Conservation (phyloP, 2,329 filamentous ascomycete species). For the Capronia americana region DNA sequence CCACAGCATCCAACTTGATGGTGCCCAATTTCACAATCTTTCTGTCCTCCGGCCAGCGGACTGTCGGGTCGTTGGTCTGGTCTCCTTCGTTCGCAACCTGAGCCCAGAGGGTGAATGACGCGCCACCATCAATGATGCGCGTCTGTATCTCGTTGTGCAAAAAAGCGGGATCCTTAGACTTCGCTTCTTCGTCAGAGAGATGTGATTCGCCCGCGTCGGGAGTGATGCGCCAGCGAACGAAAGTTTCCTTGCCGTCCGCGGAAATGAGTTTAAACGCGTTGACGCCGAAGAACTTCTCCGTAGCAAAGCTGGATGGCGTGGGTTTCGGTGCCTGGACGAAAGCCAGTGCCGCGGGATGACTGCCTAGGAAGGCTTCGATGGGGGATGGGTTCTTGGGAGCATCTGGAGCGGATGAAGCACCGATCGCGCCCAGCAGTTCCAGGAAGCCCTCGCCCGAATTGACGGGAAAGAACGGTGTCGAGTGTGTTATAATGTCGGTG, state of each 20-base stretch:
- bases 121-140: conserved; percentile 44
- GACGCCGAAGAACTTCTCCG: conserved; percentile 53
- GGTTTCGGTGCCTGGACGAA: conserved; percentile 62
- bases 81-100: conserved; percentile 60
- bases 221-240: conserved; percentile 57
- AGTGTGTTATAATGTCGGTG: conserved; percentile 64
- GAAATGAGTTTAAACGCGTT: conserved; percentile 45
- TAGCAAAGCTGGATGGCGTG: conserved; percentile 56
- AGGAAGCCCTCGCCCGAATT: conserved; percentile 61
- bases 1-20: conserved; percentile 52
- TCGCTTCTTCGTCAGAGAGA: conserved; percentile 49
- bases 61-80: conserved; percentile 55
- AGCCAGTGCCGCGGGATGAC: conserved; percentile 55
- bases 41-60: conserved; percentile 61
- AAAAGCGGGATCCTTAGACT: conserved; percentile 51
- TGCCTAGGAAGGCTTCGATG: conserved; percentile 48
- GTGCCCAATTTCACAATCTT: conserved; percentile 59
- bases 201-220: conserved; percentile 53
- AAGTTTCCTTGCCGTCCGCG: conserved; percentile 54
- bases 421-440: conserved; percentile 54
- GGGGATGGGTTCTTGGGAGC: conserved; percentile 30
- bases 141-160: conserved; percentile 57
- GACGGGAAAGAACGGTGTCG: conserved; percentile 59
- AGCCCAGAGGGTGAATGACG: conserved; percentile 57
- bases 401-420: conserved; percentile 42